Percentiles rank a stretch among this genome's conserved stretches.
phyloP scores from a whole-genome alignment of 805 yeast genomes.

The Wickerhamiella azymoides region DNA sequence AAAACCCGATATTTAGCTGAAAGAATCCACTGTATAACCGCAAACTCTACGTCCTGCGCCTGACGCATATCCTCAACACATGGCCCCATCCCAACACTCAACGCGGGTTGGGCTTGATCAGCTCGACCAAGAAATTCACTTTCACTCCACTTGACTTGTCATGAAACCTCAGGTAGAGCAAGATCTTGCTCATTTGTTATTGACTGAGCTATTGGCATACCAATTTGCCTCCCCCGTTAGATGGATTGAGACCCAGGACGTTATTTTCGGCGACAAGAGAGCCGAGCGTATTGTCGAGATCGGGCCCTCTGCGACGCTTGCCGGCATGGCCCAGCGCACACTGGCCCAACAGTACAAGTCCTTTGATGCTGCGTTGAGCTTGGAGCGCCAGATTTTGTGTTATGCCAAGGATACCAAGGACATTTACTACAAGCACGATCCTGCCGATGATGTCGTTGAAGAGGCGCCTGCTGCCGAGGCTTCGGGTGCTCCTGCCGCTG shows the following conservation, averaged over 20 bases:
- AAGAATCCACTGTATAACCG: too few relatives aligned
- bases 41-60: too few relatives aligned
- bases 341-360: conserved; percentile 91
- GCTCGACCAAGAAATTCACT: neutral
- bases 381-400: conserved; percentile 86
- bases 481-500: conserved; percentile 41
- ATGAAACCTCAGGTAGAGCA: conserved; percentile 96
- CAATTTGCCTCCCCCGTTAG: conserved; percentile 99
- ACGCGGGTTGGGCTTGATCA: neutral
- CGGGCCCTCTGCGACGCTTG: conserved; percentile 97
- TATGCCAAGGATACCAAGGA: conserved; percentile 94
- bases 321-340: conserved; percentile 98
- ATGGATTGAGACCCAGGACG: conserved; percentile 99
- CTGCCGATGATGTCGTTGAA: conserved; percentile 22
- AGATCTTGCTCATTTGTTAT: conserved; percentile 85
- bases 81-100: neutral
- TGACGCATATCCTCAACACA: neutral
- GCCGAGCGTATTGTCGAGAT: conserved; percentile 96
- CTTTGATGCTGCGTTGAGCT: conserved; percentile 89
- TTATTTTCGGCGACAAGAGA: conserved; percentile 81
- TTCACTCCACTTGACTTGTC: conserved; percentile 2
- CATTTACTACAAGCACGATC: conserved; percentile 66
- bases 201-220: conserved; percentile 93
- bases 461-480: conserved; percentile 32
- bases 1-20: too few relatives aligned